These are phyloP conservation scores for Pseudophaeomoniella oleicola DNA, from an alignment of 2,329 filamentous ascomycete genomes.

Conservation along the genomic window DNA sequence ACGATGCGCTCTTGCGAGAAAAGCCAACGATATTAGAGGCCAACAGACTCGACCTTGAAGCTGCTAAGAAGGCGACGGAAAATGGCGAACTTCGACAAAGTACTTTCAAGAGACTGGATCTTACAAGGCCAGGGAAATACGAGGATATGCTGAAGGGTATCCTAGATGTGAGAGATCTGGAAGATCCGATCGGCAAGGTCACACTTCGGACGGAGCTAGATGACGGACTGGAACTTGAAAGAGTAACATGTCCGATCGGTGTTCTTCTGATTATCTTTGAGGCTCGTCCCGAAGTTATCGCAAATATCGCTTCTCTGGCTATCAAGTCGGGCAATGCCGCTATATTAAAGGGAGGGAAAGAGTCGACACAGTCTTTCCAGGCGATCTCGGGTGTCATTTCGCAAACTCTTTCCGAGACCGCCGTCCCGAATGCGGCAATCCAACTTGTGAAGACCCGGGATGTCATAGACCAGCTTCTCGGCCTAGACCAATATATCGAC, in stretches of 20 bases:
- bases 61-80: slow-evolving; percentile 57
- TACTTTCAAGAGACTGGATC: slow-evolving; percentile 74
- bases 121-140: slow-evolving; percentile 78
- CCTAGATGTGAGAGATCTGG: slow-evolving; percentile 66
- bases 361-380: slow-evolving; percentile 88
- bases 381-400: slow-evolving; percentile 81
- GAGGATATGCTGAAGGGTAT: slow-evolving; percentile 97
- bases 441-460: slow-evolving; percentile 92
- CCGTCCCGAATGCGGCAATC: slow-evolving; percentile 72
- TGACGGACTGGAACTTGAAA: slow-evolving; percentile 69
- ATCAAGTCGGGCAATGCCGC: slow-evolving; percentile 96
- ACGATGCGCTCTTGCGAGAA: slow-evolving; percentile 55
- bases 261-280: slow-evolving; percentile 98
- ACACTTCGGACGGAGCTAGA: slow-evolving; percentile 76
- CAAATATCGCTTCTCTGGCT: slow-evolving; percentile 88
- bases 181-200: slow-evolving; percentile 84
- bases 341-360: slow-evolving; percentile 92
- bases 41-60: slow-evolving; percentile 68
- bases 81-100: slow-evolving; percentile 66
- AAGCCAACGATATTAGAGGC: slow-evolving; percentile 69
- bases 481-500: slow-evolving; percentile 76
- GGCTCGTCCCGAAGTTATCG: slow-evolving; percentile 92
- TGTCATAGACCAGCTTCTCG: slow-evolving; percentile 74
- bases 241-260: slow-evolving; percentile 86
- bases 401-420: slow-evolving; percentile 52